Percentiles rank a stretch among this genome's conserved stretches.
Evolutionary conservation across 345 rosid genomes (phyloP).

Genomic region (Cochlearia excelsa): DNA sequence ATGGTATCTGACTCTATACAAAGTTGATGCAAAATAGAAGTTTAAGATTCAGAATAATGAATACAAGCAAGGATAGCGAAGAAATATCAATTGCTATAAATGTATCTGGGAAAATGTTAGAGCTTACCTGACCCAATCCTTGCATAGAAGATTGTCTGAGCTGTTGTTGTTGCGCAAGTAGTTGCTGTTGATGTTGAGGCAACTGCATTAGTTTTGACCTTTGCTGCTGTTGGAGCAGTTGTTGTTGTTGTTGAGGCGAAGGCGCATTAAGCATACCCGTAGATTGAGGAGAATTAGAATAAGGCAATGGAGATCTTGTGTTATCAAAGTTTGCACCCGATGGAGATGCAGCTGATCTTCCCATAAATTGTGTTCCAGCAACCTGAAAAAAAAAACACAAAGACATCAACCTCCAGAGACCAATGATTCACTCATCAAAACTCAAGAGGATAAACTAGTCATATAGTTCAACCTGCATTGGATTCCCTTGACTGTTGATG

Average conservation of each 20-base stretch:
- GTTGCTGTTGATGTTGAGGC: conserved; percentile 76
- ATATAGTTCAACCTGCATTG: conserved; percentile 60
- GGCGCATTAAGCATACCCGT: conserved; percentile 74
- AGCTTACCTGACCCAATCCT: conserved; percentile 66
- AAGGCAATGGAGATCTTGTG: conserved; percentile 79
- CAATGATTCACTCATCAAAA: neutral
- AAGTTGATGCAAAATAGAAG: neutral
- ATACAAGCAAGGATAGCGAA: neutral
- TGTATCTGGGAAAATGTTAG: neutral
- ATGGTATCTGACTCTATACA: conserved; percentile 53
- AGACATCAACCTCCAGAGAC: conserved; percentile 15
- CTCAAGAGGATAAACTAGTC: conserved; percentile 4
- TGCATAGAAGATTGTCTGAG: conserved; percentile 72
- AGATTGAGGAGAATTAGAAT: conserved; percentile 91
- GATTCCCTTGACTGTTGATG: conserved; percentile 54
- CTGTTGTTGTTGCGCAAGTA: conserved; percentile 68
- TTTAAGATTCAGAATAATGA: too few species aligned
- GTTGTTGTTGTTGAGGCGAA: conserved; percentile 87
- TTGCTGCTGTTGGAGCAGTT: conserved; percentile 64
- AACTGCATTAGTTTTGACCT: conserved; percentile 72
- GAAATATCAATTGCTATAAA: conserved; percentile 4
- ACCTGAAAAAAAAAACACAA: conserved; percentile 43
- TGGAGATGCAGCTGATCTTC: conserved; percentile 91
- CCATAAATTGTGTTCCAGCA: conserved; percentile 69
- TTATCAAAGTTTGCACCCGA: conserved; percentile 60